A percentile compares a stretch with the other conserved stretches of the same genome.
Conservation (phyloP, 768 basidiomycete genomes). For the Hemileccinum rubropunctum region DNA sequence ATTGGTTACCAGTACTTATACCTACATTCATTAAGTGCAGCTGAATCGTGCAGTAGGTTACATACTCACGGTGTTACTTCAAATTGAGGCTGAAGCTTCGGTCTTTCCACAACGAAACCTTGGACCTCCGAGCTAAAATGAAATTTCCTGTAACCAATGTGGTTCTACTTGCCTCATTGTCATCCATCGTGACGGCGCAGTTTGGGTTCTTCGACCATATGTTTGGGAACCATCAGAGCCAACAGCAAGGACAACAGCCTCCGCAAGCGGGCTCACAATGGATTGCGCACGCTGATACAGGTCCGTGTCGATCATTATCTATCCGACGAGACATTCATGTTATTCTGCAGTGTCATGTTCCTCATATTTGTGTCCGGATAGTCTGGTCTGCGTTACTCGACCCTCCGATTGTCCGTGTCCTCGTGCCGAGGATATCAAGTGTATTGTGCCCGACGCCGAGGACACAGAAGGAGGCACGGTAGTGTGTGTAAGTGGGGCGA, state of each 20-base stretch:
- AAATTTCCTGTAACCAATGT: slow-evolving; percentile 3
- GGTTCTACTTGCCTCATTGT: slow-evolving; percentile 18
- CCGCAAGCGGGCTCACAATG: slow-evolving; percentile 54
- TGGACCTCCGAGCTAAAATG: slow-evolving; percentile 9
- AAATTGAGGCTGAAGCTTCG: too few relatives aligned
- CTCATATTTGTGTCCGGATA: slow-evolving; percentile 72
- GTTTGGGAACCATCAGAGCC: slow-evolving; percentile 53
- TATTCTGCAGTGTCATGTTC: slow-evolving; percentile 63
- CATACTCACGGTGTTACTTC: background rate
- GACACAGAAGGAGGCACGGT: slow-evolving; percentile 56
- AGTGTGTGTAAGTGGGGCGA: slow-evolving; percentile 64
- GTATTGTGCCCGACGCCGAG: slow-evolving; percentile 60
- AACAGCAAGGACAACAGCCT: slow-evolving; percentile 52
- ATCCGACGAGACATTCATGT: background rate
- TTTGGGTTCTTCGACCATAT: slow-evolving; percentile 80
- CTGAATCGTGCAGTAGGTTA: background rate
- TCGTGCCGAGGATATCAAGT: slow-evolving; percentile 71
- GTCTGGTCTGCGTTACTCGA: slow-evolving; percentile 57
- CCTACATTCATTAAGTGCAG: background rate
- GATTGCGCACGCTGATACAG: slow-evolving; percentile 60
- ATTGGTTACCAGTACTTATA: background rate
- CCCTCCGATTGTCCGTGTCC: slow-evolving; percentile 77
- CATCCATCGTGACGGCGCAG: slow-evolving; percentile 51
- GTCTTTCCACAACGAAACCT: background rate
- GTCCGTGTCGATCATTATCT: slow-evolving; percentile 36